Evolutionary conservation across 805 yeast species (phyloP).

Genomic region (Metschnikowia dekortorum): DNA sequence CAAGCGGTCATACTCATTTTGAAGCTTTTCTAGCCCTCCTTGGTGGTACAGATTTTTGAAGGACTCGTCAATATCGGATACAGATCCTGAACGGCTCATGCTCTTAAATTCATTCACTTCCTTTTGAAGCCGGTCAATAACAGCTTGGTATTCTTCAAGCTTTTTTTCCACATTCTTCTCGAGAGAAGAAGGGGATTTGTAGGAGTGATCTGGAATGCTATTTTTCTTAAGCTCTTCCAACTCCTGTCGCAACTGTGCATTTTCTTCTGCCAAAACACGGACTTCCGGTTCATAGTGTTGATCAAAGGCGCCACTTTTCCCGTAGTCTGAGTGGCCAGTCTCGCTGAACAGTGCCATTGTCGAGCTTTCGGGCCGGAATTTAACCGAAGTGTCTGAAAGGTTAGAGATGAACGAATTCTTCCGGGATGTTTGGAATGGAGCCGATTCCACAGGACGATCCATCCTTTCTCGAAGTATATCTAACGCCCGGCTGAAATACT

Average conservation of each 20-base stretch:
- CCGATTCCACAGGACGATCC: neutral
- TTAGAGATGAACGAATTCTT: neutral
- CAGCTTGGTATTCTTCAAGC: conserved; percentile 27
- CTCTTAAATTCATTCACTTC: conserved; percentile 29
- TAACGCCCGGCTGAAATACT: conserved; percentile 2
- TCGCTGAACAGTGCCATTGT: neutral
- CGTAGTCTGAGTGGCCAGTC: neutral
- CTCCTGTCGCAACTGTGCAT: neutral
- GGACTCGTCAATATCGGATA: conserved; percentile 6
- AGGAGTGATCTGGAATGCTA: neutral
- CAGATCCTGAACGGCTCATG: conserved; percentile 10
- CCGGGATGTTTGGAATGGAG: neutral
- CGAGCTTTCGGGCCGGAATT: neutral
- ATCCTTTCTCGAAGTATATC: conserved; percentile 2
- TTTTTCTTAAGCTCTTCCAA: neutral
- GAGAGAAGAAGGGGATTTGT: neutral
- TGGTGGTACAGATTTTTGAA: neutral
- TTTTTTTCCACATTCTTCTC: conserved; percentile 19
- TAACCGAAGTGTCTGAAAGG: neutral
- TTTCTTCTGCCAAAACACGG: neutral
- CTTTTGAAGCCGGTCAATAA: conserved; percentile 27
- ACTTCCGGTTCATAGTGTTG: neutral
- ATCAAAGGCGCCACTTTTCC: neutral
- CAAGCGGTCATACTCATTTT: conserved; percentile 12
- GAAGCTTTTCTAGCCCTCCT: conserved; percentile 12